These are phyloP conservation scores for Mycena vitilis DNA, from an alignment of 768 basidiomycete species.

Conservation along the genomic window DNA sequence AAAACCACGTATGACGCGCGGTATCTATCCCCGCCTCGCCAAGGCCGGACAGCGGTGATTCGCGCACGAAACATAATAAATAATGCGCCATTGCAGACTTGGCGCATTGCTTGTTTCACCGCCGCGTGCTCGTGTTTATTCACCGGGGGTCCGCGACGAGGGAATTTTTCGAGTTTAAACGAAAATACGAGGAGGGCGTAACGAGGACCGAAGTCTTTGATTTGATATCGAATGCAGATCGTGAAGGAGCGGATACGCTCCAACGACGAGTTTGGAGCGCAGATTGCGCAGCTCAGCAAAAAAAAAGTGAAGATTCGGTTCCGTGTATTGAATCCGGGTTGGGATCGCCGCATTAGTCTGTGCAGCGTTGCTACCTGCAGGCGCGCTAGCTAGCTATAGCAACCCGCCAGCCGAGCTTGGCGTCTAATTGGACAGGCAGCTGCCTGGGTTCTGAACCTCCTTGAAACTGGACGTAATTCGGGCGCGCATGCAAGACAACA, in stretches of 20 bases:
- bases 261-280: neutral
- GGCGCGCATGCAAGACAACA: neutral
- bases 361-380: conserved; percentile 10
- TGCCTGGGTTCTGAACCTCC: conserved; percentile 6
- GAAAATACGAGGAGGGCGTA: neutral
- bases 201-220: neutral
- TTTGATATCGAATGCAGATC: no score
- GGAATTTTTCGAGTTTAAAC: neutral
- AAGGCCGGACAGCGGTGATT: neutral
- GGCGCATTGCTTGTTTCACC: neutral
- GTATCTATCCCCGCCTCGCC: neutral
- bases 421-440: no score
- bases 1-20: neutral
- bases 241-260: neutral
- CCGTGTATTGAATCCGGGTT: no score
- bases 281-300: no score
- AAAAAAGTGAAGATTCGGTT: no score
- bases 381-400: neutral
- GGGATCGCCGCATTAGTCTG: neutral
- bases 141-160: neutral
- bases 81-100: neutral
- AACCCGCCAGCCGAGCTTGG: neutral
- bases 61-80: neutral
- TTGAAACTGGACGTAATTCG: conserved; percentile 17
- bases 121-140: neutral